phyloP scores from a whole-genome alignment of 1,139 yeast species.

The Chernovozyma aurita region DNA sequence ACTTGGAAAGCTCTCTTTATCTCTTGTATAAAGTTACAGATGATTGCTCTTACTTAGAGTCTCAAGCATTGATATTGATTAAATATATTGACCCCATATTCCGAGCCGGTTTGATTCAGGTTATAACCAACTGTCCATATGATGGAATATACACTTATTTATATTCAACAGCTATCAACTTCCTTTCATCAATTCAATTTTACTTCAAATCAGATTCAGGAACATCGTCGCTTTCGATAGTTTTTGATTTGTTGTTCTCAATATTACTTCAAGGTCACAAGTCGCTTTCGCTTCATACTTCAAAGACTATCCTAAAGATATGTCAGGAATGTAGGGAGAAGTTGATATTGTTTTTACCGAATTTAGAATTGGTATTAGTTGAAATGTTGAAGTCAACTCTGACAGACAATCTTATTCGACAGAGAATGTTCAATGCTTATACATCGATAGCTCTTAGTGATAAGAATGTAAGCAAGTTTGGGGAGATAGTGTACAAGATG shows the following conservation, averaged over 20 bases:
- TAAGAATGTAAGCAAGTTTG: slow-evolving; percentile 34
- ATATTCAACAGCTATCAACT: slow-evolving; percentile 45
- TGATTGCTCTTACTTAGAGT: slow-evolving; percentile 45
- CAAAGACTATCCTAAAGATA: slow-evolving; percentile 55
- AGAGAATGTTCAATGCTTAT: slow-evolving; percentile 56
- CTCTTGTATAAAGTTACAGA: slow-evolving; percentile 52
- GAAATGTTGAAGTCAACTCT: slow-evolving; percentile 46
- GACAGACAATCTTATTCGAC: slow-evolving; percentile 51
- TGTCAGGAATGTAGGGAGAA: slow-evolving; percentile 57
- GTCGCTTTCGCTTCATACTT: slow-evolving; percentile 36
- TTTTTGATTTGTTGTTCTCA: slow-evolving; percentile 46
- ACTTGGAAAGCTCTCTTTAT: slow-evolving; percentile 68
- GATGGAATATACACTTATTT: slow-evolving; percentile 10
- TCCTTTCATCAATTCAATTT: slow-evolving; percentile 52
- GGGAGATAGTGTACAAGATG: slow-evolving; percentile 17
- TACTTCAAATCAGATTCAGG: slow-evolving; percentile 43
- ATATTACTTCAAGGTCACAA: slow-evolving; percentile 25
- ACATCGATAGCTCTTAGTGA: slow-evolving; percentile 57
- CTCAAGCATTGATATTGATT: slow-evolving; percentile 21
- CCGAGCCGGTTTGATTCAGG: slow-evolving; percentile 20
- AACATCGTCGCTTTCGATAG: slow-evolving; percentile 33
- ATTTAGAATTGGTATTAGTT: slow-evolving; percentile 48
- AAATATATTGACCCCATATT: slow-evolving; percentile 26
- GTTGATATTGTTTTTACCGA: slow-evolving; percentile 43
- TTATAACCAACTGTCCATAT: slow-evolving; percentile 11